Evolutionary conservation across 768 basidiomycete genomes (phyloP).

Genomic region (Termitomyces sp.): DNA sequence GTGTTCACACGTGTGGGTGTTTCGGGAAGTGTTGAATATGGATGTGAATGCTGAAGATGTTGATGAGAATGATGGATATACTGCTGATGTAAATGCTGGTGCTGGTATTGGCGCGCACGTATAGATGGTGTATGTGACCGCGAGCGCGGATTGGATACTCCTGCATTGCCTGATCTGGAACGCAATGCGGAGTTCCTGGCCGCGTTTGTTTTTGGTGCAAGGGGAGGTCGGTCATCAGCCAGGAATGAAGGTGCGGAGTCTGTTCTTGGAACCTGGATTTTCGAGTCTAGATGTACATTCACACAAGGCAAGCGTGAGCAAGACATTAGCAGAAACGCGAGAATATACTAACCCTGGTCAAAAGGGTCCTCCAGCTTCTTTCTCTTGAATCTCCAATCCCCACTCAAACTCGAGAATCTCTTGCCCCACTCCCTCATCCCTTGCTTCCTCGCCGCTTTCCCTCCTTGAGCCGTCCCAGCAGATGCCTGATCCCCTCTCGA

Average conservation of each 20-base stretch:
- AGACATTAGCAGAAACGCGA: background rate
- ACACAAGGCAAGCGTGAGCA: background rate
- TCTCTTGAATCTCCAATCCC: slow-evolving; percentile 41
- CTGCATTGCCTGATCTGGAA: slow-evolving; percentile 5
- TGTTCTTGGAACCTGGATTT: slow-evolving; percentile 12
- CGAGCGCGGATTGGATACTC: slow-evolving; percentile 5
- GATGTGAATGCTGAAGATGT: background rate
- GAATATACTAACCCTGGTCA: slow-evolving; percentile 3
- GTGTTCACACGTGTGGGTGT: slow-evolving; percentile 23
- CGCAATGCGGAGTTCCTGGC: background rate
- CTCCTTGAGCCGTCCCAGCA: slow-evolving; percentile 21
- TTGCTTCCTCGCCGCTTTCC: slow-evolving; percentile 17
- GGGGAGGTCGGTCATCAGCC: background rate
- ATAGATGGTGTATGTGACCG: slow-evolving; percentile 26
- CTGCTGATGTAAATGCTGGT: slow-evolving; percentile 13
- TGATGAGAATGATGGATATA: background rate
- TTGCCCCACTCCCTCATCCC: slow-evolving; percentile 47
- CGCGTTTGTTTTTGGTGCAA: background rate
- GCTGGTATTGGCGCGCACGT: slow-evolving; percentile 15
- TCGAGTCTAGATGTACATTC: slow-evolving; percentile 4
- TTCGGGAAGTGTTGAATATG: slow-evolving; percentile 3
- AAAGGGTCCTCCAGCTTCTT: slow-evolving; percentile 12
- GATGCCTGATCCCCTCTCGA: slow-evolving; percentile 35
- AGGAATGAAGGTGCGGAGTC: background rate
- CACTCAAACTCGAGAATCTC: slow-evolving; percentile 50